phyloP scores from a whole-genome alignment of 2,329 filamentous ascomycete species.

The Beauveria brongniartii region DNA sequence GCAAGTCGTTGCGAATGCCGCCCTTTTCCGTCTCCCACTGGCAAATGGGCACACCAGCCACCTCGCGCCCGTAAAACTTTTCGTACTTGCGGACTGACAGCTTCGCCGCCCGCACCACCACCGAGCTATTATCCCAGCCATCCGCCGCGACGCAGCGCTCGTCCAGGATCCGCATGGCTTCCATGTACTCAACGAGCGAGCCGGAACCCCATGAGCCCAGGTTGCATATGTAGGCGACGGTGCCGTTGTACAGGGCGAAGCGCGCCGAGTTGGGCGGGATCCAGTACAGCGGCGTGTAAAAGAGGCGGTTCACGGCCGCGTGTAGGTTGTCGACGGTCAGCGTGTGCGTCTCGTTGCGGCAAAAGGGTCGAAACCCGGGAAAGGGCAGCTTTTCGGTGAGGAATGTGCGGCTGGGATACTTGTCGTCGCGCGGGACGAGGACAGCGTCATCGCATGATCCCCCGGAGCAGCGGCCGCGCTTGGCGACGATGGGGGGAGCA shows the following conservation, averaged over 20 bases:
- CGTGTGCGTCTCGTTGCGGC: background rate
- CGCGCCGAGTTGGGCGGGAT: slow-evolving; percentile 4
- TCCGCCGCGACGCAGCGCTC: background rate
- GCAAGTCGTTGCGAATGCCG: background rate
- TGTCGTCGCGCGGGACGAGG: too few relatives aligned
- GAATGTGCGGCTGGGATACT: too few relatives aligned
- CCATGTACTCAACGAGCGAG: slow-evolving; percentile 13
- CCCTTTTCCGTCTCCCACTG: slow-evolving; percentile 9
- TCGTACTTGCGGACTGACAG: background rate
- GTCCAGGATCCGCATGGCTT: slow-evolving; percentile 9
- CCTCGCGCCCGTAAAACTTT: slow-evolving; percentile 12
- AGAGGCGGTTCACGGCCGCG: slow-evolving; percentile 10
- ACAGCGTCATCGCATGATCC: too few relatives aligned
- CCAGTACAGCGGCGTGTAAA: slow-evolving; percentile 12
- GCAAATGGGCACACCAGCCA: slow-evolving; percentile 9
- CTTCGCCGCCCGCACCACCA: background rate
- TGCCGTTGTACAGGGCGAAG: slow-evolving; percentile 9
- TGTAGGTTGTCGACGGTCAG: background rate
- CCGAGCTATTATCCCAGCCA: background rate
- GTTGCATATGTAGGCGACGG: slow-evolving; percentile 11
- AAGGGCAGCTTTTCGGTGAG: background rate
- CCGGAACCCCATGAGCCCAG: slow-evolving; percentile 4
- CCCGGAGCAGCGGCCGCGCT: background rate
- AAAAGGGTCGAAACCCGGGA: background rate
- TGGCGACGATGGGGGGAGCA: background rate